Evolutionary conservation across 75 land plant genomes (phyloP).

Genomic region (Gnetum montanum): DNA sequence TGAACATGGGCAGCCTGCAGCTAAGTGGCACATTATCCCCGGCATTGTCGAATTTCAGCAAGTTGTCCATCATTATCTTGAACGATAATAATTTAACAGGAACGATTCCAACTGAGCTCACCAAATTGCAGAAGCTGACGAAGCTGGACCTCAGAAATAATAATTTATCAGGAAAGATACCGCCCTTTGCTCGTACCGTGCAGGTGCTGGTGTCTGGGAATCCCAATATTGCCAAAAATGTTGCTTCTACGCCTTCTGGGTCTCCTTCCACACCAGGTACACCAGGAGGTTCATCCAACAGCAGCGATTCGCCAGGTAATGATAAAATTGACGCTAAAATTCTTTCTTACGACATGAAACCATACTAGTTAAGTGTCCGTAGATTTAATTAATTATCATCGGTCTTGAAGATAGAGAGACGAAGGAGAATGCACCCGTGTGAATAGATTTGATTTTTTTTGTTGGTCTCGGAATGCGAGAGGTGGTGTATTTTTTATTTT

Average conservation of each 20-base stretch:
- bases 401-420: too few relatives aligned
- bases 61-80: constrained; percentile 23
- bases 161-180: constrained; percentile 33
- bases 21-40: constrained; percentile 48
- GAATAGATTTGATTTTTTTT: too few relatives aligned
- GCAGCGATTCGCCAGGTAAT: not conserved
- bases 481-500: too few relatives aligned
- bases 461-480: too few relatives aligned
- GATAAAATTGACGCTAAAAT: too few relatives aligned
- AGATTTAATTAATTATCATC: too few relatives aligned
- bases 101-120: constrained; percentile 39
- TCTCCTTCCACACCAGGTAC: too few relatives aligned
- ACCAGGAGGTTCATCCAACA: too few relatives aligned
- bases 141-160: constrained; percentile 48
- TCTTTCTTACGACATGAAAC: too few relatives aligned
- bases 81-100: constrained; percentile 49
- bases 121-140: constrained; percentile 15
- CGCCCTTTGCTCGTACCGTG: constrained; percentile 19
- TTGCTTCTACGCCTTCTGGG: not conserved
- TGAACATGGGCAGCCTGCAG: constrained; percentile 28
- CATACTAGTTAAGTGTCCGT: too few relatives aligned
- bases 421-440: not conserved
- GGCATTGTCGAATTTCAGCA: constrained; percentile 16
- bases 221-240: constrained; percentile 27
- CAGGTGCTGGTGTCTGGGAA: constrained; percentile 20